A percentile compares a stretch with the other conserved stretches of the same genome.
Conservation (phyloP, 2,329 filamentous ascomycete species). For the Scytalidium sp. region DNA sequence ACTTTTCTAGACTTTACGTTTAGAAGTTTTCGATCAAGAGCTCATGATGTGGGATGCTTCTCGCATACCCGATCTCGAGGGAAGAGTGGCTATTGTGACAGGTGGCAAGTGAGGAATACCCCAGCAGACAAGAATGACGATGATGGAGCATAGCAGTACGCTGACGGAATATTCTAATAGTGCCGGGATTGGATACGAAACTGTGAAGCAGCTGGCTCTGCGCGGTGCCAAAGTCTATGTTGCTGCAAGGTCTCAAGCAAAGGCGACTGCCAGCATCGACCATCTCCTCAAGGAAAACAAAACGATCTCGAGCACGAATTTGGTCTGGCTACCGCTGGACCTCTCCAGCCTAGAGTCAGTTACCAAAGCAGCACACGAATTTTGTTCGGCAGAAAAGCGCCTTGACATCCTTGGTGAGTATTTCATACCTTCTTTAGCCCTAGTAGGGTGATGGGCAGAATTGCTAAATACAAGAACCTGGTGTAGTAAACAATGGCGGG, state of each 20-base stretch:
- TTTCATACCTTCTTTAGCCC: no score
- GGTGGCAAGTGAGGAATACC: slow-evolving; percentile 26
- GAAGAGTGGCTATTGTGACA: slow-evolving; percentile 24
- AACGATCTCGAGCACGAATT: not conserved
- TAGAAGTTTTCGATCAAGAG: no score
- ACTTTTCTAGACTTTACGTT: no score
- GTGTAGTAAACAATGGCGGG: slow-evolving; percentile 28
- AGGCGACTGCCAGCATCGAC: slow-evolving; percentile 10
- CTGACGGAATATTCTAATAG: no score
- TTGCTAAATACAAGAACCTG: no score
- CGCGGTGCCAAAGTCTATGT: slow-evolving; percentile 26
- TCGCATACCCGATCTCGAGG: slow-evolving; percentile 16
- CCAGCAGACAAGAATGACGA: no score
- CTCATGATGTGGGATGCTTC: not conserved
- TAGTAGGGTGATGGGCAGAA: not conserved
- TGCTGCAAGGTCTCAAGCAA: slow-evolving; percentile 18
- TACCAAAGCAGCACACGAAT: slow-evolving; percentile 13
- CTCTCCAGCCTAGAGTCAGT: slow-evolving; percentile 18
- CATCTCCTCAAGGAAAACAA: slow-evolving; percentile 9
- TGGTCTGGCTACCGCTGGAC: slow-evolving; percentile 22
- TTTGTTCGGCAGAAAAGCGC: slow-evolving; percentile 18
- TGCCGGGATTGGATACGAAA: slow-evolving; percentile 20
- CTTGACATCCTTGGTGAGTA: slow-evolving; percentile 26
- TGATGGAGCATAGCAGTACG: no score
- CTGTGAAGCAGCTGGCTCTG: slow-evolving; percentile 21